Base-by-base conservation (phyloP, 2,329 filamentous ascomycete species). In the Penicillium sp. region DNA sequence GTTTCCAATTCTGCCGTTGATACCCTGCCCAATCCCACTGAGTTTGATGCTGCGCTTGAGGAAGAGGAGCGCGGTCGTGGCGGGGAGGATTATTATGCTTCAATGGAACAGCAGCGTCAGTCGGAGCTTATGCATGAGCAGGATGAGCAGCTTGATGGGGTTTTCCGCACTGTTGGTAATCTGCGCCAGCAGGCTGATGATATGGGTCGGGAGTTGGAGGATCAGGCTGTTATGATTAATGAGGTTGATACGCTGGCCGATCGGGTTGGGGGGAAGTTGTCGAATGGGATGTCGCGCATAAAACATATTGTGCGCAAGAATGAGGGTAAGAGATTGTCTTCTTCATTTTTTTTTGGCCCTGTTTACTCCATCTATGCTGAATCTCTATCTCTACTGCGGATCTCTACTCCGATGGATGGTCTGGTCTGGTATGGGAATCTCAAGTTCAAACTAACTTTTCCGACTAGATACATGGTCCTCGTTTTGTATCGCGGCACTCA, bases 121-220 rank as follows among this genome's bases (percentile, higher is more conserved):
- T 68, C 86, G 64, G 81, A 90, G 71, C 86, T 98, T 71, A 90
- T 98, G 85, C 81, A 85, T 58, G 88, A 96, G 69, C 93, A 98
- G 75, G 93, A 98, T 66, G 78, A 90, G 71, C 86, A 93, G 61
- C 77, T 98, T 2, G 91, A 97, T 65, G 87, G 87, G 15, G 91
- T 98, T 41, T 95, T 94, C 66, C 81, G 84, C 58, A 97, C 91
- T 1, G 93, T 98, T 22, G 91, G 90, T 2, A 96, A 89, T 65
- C 72, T 98, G 64, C 77, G 91, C 49, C 78, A 85, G 64, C 93
- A 97, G 76, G 94, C 93, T 2, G 84, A 94, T 69, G 87, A 89
- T 60, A 98, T 98, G 91, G 91, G 93, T 1, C 77, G 91, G 50
- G 93, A 98, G 74, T 76, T 98, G 40, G 94, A 96, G 71, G 93